Base-by-base conservation (phyloP, 352 stramenopile species). In the Pythium brassicae region DNA sequence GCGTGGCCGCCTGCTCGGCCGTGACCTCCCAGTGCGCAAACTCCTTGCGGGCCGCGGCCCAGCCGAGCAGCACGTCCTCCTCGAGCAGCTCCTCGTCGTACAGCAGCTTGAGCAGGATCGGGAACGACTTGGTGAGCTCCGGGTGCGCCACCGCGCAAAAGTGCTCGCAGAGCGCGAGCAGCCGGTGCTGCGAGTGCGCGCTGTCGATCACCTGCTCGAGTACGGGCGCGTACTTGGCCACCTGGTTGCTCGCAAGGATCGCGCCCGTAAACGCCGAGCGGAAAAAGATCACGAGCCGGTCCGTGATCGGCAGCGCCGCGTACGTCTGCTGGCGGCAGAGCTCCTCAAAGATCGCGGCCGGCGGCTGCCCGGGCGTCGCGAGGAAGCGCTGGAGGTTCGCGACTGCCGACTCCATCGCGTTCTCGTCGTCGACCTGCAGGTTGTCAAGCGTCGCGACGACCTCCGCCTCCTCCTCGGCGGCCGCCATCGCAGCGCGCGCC, bases 11-110 rank as follows among this genome's bases (percentile, higher is more conserved):
- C 59, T 89, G 80, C 14, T 98, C 92, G 53, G 95, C 86, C 52
- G 57, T 90, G 50, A 92, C 94, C 48, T 89, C 86, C 75, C 89
- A 92, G 72, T 97, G 86, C 3, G 80, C 81, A 56, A 87, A 92
- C 55, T 92, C 73, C 61, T 86, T 92, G 60, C 83, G 78, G 19
- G 74, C 83, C 29, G 71, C 78, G 9, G 86, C 83, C 97, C 97
- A 99, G 46, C 92, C 77, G 5, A 98, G 67, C 19, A 99, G 91
- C 29, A 74, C 90, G 51, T 99, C 95, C 63, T 99, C 97, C 39
- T 98, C 89, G 15, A 99, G 65, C 14, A 98, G 63, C 62, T 99
- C 97, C 52, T 97, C 89, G 64, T 99, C 97, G 75, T 98, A 99
- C 8, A 99, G 62, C 15, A 98, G 75, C 84, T 99, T 99, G 23